Percentiles rank a stretch among this genome's conserved stretches.
These are phyloP conservation scores for Cordia subcordata DNA, from an alignment of 257 asterid genomes.

Conservation along the genomic window DNA sequence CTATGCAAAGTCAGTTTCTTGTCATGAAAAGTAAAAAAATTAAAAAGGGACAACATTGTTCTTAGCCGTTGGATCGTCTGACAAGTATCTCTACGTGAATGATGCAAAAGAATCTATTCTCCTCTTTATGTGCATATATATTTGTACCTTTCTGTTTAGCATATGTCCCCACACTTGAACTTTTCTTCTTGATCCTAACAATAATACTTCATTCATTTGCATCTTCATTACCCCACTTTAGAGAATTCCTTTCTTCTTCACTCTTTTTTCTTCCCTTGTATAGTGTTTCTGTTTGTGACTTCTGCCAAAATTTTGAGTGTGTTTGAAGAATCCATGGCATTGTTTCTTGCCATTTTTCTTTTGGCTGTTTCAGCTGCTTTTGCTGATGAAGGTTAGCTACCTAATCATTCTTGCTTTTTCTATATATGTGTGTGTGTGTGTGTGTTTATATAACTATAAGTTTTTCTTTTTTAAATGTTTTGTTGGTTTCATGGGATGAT, in stretches of 20 bases:
- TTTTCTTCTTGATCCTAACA: too few relatives aligned
- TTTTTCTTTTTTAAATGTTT: not conserved
- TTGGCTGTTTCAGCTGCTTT: constrained; percentile 53
- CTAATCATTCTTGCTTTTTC: constrained; percentile 5
- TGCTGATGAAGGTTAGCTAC: constrained; percentile 71
- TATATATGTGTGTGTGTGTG: not conserved
- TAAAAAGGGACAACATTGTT: too few relatives aligned
- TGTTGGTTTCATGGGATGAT: not conserved
- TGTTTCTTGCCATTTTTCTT: constrained; percentile 37
- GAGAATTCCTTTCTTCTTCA: not conserved
- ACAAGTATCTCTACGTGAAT: too few relatives aligned
- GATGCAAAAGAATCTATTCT: too few relatives aligned
- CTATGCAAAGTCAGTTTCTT: too few relatives aligned
- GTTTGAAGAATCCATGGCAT: constrained; percentile 26
- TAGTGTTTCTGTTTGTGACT: not conserved
- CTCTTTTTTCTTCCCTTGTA: not conserved
- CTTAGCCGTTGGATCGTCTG: too few relatives aligned
- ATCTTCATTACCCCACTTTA: too few relatives aligned
- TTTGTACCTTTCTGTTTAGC: too few relatives aligned
- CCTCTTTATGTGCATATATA: too few relatives aligned
- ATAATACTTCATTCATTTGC: too few relatives aligned
- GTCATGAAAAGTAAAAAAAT: too few relatives aligned
- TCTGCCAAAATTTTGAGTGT: not conserved
- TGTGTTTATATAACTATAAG: not conserved
- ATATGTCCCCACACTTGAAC: too few relatives aligned